Evolutionary conservation across 225 moss, liverwort and hornwort species (phyloP).

Genomic region (Physcomitrium patens): DNA sequence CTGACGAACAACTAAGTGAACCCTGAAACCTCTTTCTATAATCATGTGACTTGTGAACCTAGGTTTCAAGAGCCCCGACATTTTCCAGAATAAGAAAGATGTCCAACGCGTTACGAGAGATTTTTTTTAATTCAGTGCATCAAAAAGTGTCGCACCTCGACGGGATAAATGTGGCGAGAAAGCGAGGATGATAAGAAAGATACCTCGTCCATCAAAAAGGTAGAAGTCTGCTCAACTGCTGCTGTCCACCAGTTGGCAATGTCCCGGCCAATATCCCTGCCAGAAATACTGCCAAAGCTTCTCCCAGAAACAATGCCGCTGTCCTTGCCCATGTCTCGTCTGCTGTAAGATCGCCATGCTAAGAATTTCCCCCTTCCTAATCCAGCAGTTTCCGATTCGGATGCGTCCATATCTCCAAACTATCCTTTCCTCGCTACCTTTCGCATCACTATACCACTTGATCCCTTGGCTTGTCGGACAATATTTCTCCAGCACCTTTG

Average conservation of each 20-base stretch:
- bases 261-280: conserved; percentile 46
- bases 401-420: conserved; percentile 41
- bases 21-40: neutral
- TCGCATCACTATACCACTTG: too few relatives aligned
- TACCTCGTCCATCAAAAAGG: conserved; percentile 59
- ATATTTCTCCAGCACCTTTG: too few relatives aligned
- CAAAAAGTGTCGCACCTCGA: too few relatives aligned
- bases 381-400: conserved; percentile 37
- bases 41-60: neutral
- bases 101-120: too few relatives aligned
- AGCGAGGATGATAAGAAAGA: neutral
- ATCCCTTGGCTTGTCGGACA: too few relatives aligned
- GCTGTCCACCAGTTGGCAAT: conserved; percentile 63
- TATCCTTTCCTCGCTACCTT: neutral
- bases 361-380: conserved; percentile 37
- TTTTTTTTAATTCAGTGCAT: too few relatives aligned
- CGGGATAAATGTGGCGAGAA: neutral
- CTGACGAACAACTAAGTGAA: neutral
- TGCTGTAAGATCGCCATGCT: conserved; percentile 57
- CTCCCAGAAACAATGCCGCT: neutral
- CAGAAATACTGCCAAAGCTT: conserved; percentile 19
- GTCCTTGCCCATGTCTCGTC: conserved; percentile 34
- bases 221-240: conserved; percentile 57
- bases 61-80: neutral
- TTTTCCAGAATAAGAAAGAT: too few relatives aligned